phyloP scores from a whole-genome alignment of 2,329 filamentous ascomycete species.

The Colletotrichum sansevieriae region DNA sequence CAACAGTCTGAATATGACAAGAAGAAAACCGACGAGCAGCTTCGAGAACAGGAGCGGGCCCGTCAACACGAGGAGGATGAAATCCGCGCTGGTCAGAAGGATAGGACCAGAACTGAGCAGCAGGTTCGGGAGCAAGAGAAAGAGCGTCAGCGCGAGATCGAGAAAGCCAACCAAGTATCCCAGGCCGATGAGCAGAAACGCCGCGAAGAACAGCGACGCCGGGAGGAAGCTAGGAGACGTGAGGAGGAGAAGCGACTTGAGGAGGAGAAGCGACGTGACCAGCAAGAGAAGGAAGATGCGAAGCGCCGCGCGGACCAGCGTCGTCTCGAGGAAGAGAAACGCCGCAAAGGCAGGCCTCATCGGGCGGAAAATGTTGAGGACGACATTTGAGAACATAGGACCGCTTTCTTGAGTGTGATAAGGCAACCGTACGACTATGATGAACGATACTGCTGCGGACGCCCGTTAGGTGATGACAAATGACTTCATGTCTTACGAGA shows the following conservation, averaged over 20 bases:
- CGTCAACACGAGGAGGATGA: not conserved
- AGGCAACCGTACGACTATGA: too few relatives aligned
- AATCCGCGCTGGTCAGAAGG: constrained; percentile 2
- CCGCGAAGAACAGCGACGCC: not conserved
- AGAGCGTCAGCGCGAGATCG: not conserved
- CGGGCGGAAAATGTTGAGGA: not conserved
- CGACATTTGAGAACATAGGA: too few relatives aligned
- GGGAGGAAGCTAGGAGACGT: too few relatives aligned
- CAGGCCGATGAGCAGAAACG: not conserved
- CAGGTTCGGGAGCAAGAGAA: not conserved
- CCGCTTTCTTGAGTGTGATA: too few relatives aligned
- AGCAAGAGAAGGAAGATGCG: not conserved
- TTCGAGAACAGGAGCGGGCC: constrained; percentile 7
- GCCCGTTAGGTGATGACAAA: too few relatives aligned
- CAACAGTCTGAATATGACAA: constrained; percentile 6
- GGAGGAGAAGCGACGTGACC: too few relatives aligned
- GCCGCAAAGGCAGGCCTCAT: not conserved
- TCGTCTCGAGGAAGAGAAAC: not conserved
- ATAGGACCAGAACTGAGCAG: not conserved
- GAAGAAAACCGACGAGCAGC: not conserved
- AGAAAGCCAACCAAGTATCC: not conserved
- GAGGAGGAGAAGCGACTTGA: too few relatives aligned
- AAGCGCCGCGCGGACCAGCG: not conserved
- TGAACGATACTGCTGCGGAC: too few relatives aligned
- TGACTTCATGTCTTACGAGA: too few relatives aligned